Evolutionary conservation across 305 asterid species (phyloP).

Genomic region (Striga hermonthica): DNA sequence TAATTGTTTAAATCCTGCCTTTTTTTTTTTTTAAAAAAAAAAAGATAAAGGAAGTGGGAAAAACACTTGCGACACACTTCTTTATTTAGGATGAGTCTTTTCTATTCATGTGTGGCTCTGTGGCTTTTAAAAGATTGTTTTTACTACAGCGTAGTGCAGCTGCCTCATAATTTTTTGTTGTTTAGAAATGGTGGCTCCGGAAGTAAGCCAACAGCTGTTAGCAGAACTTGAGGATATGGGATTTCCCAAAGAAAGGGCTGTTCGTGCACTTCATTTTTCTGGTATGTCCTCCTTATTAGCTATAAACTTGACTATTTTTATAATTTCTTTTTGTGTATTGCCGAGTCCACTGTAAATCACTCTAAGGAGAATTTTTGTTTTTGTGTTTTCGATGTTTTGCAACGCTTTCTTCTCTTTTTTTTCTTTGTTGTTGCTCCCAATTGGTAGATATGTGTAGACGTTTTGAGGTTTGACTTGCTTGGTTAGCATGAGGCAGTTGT

Average conservation of each 20-base stretch:
- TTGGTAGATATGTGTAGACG: not conserved
- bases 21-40: not conserved
- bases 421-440: not conserved
- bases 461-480: too few relatives aligned
- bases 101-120: slow-evolving; percentile 14
- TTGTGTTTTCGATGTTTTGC: too few relatives aligned
- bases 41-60: not conserved
- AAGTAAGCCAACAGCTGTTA: slow-evolving; percentile 70
- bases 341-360: too few relatives aligned
- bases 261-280: slow-evolving; percentile 80
- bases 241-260: slow-evolving; percentile 81
- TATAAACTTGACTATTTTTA: not conserved
- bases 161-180: slow-evolving; percentile 30
- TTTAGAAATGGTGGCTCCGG: slow-evolving; percentile 91
- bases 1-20: not conserved
- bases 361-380: too few relatives aligned
- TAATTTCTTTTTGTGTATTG: slow-evolving; percentile 16
- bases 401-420: not conserved
- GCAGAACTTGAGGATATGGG: slow-evolving; percentile 85
- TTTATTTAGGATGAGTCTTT: slow-evolving; percentile 2
- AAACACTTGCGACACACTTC: slow-evolving; percentile 6
- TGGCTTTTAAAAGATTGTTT: slow-evolving; percentile 12
- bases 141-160: slow-evolving; percentile 14
- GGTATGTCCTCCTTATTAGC: slow-evolving; percentile 49
- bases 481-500: too few relatives aligned